Conservation (phyloP, 192 early-diverging fungal genomes). For the Backusella sp. region DNA sequence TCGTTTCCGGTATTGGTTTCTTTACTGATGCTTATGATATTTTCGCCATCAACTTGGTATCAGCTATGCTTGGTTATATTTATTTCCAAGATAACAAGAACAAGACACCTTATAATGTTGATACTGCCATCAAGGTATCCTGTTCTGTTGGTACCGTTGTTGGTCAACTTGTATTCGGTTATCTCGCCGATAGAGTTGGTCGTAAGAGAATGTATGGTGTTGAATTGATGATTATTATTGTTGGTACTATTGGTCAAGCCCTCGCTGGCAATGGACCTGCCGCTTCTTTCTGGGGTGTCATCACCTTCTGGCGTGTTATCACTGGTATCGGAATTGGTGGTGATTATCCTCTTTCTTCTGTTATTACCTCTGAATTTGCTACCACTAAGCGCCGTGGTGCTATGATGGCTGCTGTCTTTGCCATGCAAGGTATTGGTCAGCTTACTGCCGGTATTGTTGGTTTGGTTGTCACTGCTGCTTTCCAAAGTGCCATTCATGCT, state of each 20-base stretch:
- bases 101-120: constrained; percentile 64
- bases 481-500: constrained; percentile 63
- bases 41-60: constrained; percentile 87
- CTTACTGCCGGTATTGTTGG: constrained; percentile 77
- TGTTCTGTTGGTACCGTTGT: constrained; percentile 87
- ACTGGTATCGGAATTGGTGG: constrained; percentile 94
- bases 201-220: constrained; percentile 90
- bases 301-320: constrained; percentile 88
- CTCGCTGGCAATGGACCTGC: constrained; percentile 73
- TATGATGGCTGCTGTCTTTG: constrained; percentile 89
- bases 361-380: constrained; percentile 94
- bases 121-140: constrained; percentile 85
- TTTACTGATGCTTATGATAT: constrained; percentile 94
- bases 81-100: constrained; percentile 47
- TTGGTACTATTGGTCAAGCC: constrained; percentile 80
- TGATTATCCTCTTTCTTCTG: constrained; percentile 94
- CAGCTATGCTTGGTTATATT: constrained; percentile 78
- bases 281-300: constrained; percentile 58
- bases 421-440: constrained; percentile 93
- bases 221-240: constrained; percentile 90
- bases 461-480: constrained; percentile 68
- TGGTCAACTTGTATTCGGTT: constrained; percentile 86
- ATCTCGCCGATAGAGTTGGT: constrained; percentile 85
- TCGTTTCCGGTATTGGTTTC: constrained; percentile 79
- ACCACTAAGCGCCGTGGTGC: constrained; percentile 80